phyloP scores from a whole-genome alignment of 2,329 filamentous ascomycete genomes.

The Aspergillus spinulosporus region DNA sequence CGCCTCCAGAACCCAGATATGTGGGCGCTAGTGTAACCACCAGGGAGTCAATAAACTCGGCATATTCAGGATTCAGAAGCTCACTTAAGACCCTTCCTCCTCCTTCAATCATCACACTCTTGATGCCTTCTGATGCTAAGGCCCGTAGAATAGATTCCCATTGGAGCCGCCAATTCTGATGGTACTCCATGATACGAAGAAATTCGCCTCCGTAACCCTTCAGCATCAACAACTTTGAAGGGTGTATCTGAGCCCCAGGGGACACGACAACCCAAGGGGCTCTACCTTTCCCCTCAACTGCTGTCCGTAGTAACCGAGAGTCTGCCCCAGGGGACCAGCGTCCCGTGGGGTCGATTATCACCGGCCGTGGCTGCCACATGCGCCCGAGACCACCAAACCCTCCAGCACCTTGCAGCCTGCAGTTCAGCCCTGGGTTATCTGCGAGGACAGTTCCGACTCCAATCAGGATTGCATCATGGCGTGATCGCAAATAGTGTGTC shows the following conservation, averaged over 20 bases:
- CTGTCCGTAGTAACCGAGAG: slow-evolving; percentile 67
- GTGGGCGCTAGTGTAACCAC: slow-evolving; percentile 87
- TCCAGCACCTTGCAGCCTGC: slow-evolving; percentile 65
- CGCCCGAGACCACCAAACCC: slow-evolving; percentile 56
- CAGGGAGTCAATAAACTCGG: slow-evolving; percentile 69
- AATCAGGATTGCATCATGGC: slow-evolving; percentile 80
- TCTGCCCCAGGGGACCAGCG: slow-evolving; percentile 65
- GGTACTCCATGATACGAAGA: slow-evolving; percentile 41
- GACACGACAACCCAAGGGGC: slow-evolving; percentile 72
- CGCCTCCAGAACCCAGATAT: slow-evolving; percentile 82
- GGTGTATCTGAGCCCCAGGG: slow-evolving; percentile 46
- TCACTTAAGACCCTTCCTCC: slow-evolving; percentile 81
- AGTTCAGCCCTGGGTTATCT: slow-evolving; percentile 84
- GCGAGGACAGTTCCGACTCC: slow-evolving; percentile 81
- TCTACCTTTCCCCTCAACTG: slow-evolving; percentile 64
- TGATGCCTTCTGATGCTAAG: slow-evolving; percentile 61
- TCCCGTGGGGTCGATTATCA: slow-evolving; percentile 77
- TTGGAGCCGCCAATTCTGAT: slow-evolving; percentile 50
- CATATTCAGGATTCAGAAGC: slow-evolving; percentile 64
- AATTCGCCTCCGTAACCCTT: slow-evolving; percentile 51
- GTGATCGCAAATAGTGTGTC: slow-evolving; percentile 85
- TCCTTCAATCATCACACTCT: slow-evolving; percentile 89
- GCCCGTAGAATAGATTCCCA: slow-evolving; percentile 66
- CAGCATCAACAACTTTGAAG: slow-evolving; percentile 47
- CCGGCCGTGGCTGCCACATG: slow-evolving; percentile 70